These are phyloP conservation scores for Apiotrichum mycotoxinovorans DNA, from an alignment of 1,284 basidiomycete genomes.

Conservation along the genomic window DNA sequence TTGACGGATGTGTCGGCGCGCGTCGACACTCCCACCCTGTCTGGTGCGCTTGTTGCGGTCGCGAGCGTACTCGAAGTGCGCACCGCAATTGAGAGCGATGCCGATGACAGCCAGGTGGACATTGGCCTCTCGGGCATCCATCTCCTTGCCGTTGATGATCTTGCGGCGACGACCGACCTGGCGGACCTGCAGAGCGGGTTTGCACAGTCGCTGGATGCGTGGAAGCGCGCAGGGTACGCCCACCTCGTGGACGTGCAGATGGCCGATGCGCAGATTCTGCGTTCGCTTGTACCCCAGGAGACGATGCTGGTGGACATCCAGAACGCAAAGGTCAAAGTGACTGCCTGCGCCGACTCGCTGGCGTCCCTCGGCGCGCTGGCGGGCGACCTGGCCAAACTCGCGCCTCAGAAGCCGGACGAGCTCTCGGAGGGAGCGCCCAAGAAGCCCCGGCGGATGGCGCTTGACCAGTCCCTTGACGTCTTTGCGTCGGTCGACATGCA, in stretches of 20 bases:
- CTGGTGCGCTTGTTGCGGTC: slow-evolving; percentile 64
- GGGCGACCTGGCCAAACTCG: slow-evolving; percentile 39
- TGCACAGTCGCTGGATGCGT: slow-evolving; percentile 51
- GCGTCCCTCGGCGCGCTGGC: slow-evolving; percentile 38
- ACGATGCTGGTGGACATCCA: slow-evolving; percentile 34
- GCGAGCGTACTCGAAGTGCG: slow-evolving; percentile 64
- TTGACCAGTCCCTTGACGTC: slow-evolving; percentile 41
- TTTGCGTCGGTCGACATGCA: slow-evolving; percentile 76
- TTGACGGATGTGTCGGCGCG: slow-evolving; percentile 69
- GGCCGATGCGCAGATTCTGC: slow-evolving; percentile 52
- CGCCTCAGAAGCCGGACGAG: slow-evolving; percentile 16
- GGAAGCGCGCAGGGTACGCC: slow-evolving; percentile 65
- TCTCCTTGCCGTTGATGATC: slow-evolving; percentile 64
- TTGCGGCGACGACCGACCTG: slow-evolving; percentile 40
- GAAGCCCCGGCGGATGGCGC: slow-evolving; percentile 14
- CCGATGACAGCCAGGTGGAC: slow-evolving; percentile 58
- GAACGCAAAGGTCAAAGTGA: slow-evolving; percentile 30
- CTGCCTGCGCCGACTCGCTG: slow-evolving; percentile 51
- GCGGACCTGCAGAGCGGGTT: slow-evolving; percentile 26
- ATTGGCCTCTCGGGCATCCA: slow-evolving; percentile 54
- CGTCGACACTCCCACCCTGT: slow-evolving; percentile 58
- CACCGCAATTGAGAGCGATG: slow-evolving; percentile 68
- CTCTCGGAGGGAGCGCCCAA: not conserved
- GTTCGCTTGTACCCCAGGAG: slow-evolving; percentile 24
- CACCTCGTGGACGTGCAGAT: slow-evolving; percentile 61